Evolutionary conservation across 176 grass and related monocot genomes (phyloP).

Genomic region (Paspalum vaginatum): DNA sequence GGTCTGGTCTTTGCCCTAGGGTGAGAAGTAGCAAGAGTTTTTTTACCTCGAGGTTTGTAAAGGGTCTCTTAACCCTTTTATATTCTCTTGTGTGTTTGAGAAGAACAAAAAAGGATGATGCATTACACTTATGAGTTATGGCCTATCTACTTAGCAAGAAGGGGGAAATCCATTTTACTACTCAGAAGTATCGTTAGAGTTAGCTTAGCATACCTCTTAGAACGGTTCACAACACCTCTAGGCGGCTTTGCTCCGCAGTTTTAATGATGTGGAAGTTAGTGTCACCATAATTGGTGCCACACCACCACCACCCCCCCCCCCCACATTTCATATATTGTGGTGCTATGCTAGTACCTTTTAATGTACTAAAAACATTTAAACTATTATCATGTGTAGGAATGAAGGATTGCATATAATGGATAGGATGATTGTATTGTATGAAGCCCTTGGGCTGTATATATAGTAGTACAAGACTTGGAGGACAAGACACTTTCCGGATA

Average conservation of each 20-base stretch:
- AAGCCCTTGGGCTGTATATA: too few relatives aligned
- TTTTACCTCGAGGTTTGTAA: too few relatives aligned
- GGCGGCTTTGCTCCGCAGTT: background rate
- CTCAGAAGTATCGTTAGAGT: background rate
- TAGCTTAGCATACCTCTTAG: background rate
- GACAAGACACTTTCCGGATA: too few relatives aligned
- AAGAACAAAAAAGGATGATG: background rate
- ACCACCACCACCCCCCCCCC: too few relatives aligned
- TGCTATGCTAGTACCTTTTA: background rate
- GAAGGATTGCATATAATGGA: too few relatives aligned
- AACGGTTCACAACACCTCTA: background rate
- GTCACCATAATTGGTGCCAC: background rate
- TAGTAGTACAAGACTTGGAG: too few relatives aligned
- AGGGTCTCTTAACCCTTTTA: too few relatives aligned
- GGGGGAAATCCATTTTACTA: background rate
- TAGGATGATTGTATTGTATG: too few relatives aligned
- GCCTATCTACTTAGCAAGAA: constrained; percentile 13
- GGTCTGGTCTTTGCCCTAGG: too few relatives aligned
- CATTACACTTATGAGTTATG: background rate
- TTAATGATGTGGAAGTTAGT: background rate
- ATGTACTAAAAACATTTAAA: background rate
- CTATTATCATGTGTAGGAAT: background rate
- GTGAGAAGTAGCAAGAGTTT: too few relatives aligned
- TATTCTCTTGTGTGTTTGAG: too few relatives aligned
- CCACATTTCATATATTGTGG: background rate